These are phyloP conservation scores for Saccharomycopsis amapae DNA, from an alignment of 805 yeast species.

Conservation along the genomic window DNA sequence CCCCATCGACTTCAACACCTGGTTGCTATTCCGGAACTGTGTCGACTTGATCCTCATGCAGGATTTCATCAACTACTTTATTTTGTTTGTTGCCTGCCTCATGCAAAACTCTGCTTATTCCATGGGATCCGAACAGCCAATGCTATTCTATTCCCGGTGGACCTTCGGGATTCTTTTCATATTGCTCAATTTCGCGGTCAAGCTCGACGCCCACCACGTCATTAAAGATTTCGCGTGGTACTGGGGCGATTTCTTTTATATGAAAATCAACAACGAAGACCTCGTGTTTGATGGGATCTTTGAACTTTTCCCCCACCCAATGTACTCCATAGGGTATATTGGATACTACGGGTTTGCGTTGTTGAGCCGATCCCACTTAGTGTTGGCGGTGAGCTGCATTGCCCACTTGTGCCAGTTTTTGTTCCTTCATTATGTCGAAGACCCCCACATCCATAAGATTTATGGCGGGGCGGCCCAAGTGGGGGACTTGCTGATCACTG, in stretches of 20 bases:
- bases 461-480: constrained; percentile 36
- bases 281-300: constrained; percentile 83
- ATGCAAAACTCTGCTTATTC: constrained; percentile 25
- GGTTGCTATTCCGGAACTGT: constrained; percentile 72
- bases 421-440: constrained; percentile 68
- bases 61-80: constrained; percentile 69
- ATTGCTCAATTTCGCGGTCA: constrained; percentile 75
- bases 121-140: constrained; percentile 35
- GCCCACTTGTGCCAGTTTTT: constrained; percentile 77
- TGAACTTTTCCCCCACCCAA: constrained; percentile 87
- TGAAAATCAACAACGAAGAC: constrained; percentile 57
- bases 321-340: constrained; percentile 84
- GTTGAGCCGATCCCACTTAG: constrained; percentile 65
- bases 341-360: constrained; percentile 83
- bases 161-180: constrained; percentile 53
- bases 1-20: constrained; percentile 75
- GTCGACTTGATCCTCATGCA: constrained; percentile 81
- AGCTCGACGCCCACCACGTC: constrained; percentile 79
- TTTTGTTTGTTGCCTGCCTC: constrained; percentile 45
- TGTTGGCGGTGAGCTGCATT: constrained; percentile 57
- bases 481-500: constrained; percentile 30
- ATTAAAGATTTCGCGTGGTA: constrained; percentile 91
- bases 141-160: constrained; percentile 45
- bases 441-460: constrained; percentile 80
- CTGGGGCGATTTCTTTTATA: constrained; percentile 89